Evolutionary conservation across 129 eudicot species (phyloP), one percentile per base, ranked within the genome.

Genomic region (Apium graveolens): DNA sequence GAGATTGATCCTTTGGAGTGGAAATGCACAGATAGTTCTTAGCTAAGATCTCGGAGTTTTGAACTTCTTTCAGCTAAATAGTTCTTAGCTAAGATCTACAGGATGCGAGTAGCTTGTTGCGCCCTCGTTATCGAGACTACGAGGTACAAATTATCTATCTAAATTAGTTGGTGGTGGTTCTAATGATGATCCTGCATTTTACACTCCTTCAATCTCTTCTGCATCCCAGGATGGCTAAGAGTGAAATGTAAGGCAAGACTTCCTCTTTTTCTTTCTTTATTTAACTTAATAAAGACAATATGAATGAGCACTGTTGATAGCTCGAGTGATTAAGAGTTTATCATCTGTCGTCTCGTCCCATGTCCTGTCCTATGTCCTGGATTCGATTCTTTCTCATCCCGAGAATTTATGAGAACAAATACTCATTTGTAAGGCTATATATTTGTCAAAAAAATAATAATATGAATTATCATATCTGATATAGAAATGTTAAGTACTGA

Each of bases 221-320:
- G 65, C 65, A 57, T 57, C 31, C 31, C 65, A 57, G 65, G 70
- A 65, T 65, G 70, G 72, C 24, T 66, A 66, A n/a, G 72, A 66
- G 72, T 66, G 72, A 31, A 66, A 66, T 66, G 72, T 66, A 66
- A 66, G 72, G 72, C 72, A 66, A 66, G 72, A 21, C 72, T 13
- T 27, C 71, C 37, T 11, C 17, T 31, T 65, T 57, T 57, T n/a
- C 32, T 57, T 60, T 60, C 68, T 60, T 3, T 60, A 0, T 60
- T 57, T 26, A 51, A 20, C 6, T 51, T 21, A 21, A 51, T 51
- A 51, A 51, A 51, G 26, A 7, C 62, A 51, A 18, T 1, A 20
- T 49, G n/a, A 18, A 49, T 49, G n/a, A n/a, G n/a, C n/a, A n/a
- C n/a, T n/a, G n/a, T n/a, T n/a, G n/a, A n/a, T n/a, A n/a, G n/a